Evolutionary conservation across 1,284 basidiomycete genomes (phyloP), one percentile per base, ranked within the genome.

Genomic region (Cystobasidium slooffiae): DNA sequence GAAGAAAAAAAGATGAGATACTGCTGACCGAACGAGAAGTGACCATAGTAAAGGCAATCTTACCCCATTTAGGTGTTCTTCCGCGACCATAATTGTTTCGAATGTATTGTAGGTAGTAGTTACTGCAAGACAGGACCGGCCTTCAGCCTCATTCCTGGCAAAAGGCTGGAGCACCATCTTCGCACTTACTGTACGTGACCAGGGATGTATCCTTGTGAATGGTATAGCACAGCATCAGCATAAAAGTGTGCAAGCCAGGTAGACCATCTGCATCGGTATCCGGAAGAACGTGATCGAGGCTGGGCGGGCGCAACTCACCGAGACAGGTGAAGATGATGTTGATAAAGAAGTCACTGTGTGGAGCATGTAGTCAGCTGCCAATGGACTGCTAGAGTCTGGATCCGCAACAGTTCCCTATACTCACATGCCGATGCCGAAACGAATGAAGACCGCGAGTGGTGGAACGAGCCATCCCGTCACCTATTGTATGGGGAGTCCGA

Each of bases 1-100:
- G 39, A 12, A 44, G 10, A 41, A 22, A 14, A 6, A 2, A 5
- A 44, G 24, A 22, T 53, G 44, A 52, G 51, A 46, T 10, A n/a
- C 14, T 37, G 14, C 49, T 16, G 9, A 1, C 10, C 1, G 12
- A 12, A 18, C 47, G 31, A 31, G 31, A 5, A 31, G 5, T 20
- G 47, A 31, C 63, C 16, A 66, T 2, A 1, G 3, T n/a, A 47
- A 56, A 56, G 44, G 24, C 12, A 8, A 37, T 22, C 70, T 59
- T 41, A 68, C 64, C 75, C 75, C 75, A 75, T 49, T 75, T 75
- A 3, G 75, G 75, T 24, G 75, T 72, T 22, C 75, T 63, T 31
- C 64, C 69, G 12, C 67, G 47, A 31, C 67, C 67, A 14, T 65
- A 55, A 39, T 75, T 75, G 58, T 75, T 75, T 37, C 75, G 52